Evolutionary conservation across 208 protist species (phyloP), one percentile per base, ranked within the genome.

Genomic region (Acanthamoeba royreba): DNA sequence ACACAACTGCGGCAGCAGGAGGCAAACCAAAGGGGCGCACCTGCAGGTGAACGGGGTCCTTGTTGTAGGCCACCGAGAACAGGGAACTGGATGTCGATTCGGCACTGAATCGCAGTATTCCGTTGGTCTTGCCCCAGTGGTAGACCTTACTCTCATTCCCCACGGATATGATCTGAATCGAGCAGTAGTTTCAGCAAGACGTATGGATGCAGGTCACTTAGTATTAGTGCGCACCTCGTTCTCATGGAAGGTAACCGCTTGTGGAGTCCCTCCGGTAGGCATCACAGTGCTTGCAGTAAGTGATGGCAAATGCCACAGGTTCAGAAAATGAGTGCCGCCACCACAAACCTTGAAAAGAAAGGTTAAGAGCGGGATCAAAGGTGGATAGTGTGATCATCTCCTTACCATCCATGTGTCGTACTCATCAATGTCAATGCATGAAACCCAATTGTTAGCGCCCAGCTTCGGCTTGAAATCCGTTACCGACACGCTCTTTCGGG

Each of bases 321-420:
- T 77, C 33, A 77, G 35, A 19, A 77, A 77, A 25, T 77, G 66
- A 22, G 35, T 77, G 66, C 66, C 66, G 7, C 66, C 66, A 4
- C 66, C 66, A 22, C 66, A 77, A 31, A 77, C 61, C 61, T 72
- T n/a, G n/a, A n/a, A n/a, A 19, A 63, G 0, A 2, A 40, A 72
- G 61, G 2, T 1, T 13, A 3, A 69, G 52, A 58, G 52, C 19
- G 19, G 4, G n/a, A 58, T 2, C 52, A 58, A 4, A 7, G 52
- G 52, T 15, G 52, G 4, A 25, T 4, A 25, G 52, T 0, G 1
- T 22, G 22, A 35, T 8, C 9, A n/a, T 7, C 55, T 13, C 7
- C 28, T n/a, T 72, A 72, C 66, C 66, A 77, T 77, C 66, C 66
- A 77, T 22, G 66, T 77, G 66, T 77, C 66, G 66, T 77, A 77